Evolutionary conservation across 768 basidiomycete genomes (phyloP), one percentile per base, ranked within the genome.

Genomic region (Tulasnella sp.): DNA sequence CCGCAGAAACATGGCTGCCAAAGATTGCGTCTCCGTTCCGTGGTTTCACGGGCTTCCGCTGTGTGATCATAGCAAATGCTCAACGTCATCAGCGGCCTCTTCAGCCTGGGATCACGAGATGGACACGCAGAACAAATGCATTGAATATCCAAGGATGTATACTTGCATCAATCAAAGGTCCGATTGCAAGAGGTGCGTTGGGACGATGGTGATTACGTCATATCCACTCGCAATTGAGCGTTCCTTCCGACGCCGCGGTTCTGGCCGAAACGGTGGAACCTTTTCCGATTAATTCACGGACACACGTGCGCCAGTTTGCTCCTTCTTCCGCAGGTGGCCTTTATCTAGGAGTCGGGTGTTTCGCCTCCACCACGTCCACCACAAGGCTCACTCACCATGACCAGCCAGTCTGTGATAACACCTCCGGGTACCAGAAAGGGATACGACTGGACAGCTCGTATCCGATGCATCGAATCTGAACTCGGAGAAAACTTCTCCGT

Each of bases 371-470:
- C 12, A 5, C 58, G 5, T 17, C 31, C 58, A 64, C 58, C 29
- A 31, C 58, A 31, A 64, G 17, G 25, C 17, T 4, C 2, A 64
- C 31, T 64, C 8, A n/a, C 49, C 19, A 64, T 34, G 29, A 15
- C 58, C 22, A 64, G 29, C 58, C 58, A 64, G 25, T 34, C 58
- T 9, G 29, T 64, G 12, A 11, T 64, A 64, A 34, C 29, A 6
- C 58, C 58, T 9, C 6, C 58, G 14, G 58, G 58, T 64, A 64
- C 58, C 7, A 64, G 12, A 34, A 71, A 17, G 15, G 38, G 38
- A 36, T 71, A 71, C 69, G 69, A 71, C n/a, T 71, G 69, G 69
- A 71, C 38, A n/a, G 69, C 69, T 39, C 69, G 69, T 17, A 39
- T 71, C 36, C 25, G 69, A 39, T 71, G 69, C 69, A 45, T 39